phyloP scores from a whole-genome alignment of 371 early-diverging fungal species.

The Haplosporangium sp. region DNA sequence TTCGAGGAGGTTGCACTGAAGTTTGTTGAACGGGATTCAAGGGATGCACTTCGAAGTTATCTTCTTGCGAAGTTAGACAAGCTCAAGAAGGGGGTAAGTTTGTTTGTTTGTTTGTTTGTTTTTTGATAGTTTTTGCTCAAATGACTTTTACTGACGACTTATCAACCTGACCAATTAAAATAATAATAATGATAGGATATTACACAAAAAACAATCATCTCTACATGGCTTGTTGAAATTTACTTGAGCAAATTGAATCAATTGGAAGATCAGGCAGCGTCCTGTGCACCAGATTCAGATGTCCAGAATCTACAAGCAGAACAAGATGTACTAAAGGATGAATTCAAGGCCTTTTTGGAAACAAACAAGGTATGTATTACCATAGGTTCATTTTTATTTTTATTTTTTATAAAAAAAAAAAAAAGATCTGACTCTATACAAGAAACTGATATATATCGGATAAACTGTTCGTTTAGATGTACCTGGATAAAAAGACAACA shows the following conservation, averaged over 20 bases:
- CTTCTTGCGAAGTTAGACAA: conserved; percentile 75
- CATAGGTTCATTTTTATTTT: not conserved
- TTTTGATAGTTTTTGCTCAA: too few species aligned
- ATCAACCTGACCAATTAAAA: too few species aligned
- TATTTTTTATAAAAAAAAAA: not conserved
- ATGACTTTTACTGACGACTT: too few species aligned
- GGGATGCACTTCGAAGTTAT: conserved; percentile 81
- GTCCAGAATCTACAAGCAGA: conserved; percentile 47
- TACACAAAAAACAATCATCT: conserved; percentile 84
- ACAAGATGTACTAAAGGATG: conserved; percentile 63
- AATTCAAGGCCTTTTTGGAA: conserved; percentile 78
- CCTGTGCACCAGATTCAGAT: conserved; percentile 60
- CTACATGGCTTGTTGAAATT: conserved; percentile 92
- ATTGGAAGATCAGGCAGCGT: conserved; percentile 70
- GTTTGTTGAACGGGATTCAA: conserved; percentile 82
- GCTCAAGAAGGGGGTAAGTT: conserved; percentile 67
- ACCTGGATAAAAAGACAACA: conserved; percentile 75
- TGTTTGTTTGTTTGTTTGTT: too few species aligned
- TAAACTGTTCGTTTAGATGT: conserved; percentile 21
- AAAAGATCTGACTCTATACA: too few species aligned
- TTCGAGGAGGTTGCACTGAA: conserved; percentile 91
- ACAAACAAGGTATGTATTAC: conserved; percentile 65
- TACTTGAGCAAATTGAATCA: conserved; percentile 82
- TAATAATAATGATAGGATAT: conserved; percentile 65
- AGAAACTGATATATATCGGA: too few species aligned